These are phyloP conservation scores for Kockovaella imperatae DNA, from an alignment of 768 basidiomycete genomes.

Conservation along the genomic window DNA sequence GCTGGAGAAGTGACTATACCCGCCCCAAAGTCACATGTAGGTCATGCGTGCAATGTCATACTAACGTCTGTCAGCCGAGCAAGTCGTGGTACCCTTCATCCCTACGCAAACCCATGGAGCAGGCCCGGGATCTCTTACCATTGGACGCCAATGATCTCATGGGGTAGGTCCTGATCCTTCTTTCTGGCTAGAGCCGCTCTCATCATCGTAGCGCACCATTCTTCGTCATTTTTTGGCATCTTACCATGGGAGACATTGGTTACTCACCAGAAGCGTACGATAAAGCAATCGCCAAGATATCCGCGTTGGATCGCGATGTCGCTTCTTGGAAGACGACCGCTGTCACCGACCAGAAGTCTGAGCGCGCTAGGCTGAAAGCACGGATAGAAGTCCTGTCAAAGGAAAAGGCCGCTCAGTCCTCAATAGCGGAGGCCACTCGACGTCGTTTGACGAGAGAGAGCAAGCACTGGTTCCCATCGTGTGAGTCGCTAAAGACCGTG, in stretches of 20 bases:
- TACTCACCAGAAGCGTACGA: conserved; percentile 72
- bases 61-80: neutral
- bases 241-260: conserved; percentile 79
- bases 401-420: conserved; percentile 30
- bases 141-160: conserved; percentile 52
- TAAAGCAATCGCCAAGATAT: conserved; percentile 56
- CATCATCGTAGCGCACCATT: conserved; percentile 64
- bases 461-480: conserved; percentile 35
- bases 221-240: conserved; percentile 94
- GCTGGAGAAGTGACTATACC: neutral
- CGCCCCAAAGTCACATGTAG: neutral
- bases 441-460: conserved; percentile 27
- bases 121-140: conserved; percentile 65
- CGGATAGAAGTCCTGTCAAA: conserved; percentile 19
- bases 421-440: conserved; percentile 15
- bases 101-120: conserved; percentile 63
- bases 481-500: conserved; percentile 17
- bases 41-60: neutral
- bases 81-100: conserved; percentile 61
- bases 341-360: conserved; percentile 11
- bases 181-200: neutral
- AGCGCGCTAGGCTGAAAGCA: conserved; percentile 21
- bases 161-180: conserved; percentile 6
- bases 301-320: conserved; percentile 23
- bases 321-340: conserved; percentile 16